Conservation (phyloP, 2,329 filamentous ascomycete species). For the Penicillium sp. region DNA sequence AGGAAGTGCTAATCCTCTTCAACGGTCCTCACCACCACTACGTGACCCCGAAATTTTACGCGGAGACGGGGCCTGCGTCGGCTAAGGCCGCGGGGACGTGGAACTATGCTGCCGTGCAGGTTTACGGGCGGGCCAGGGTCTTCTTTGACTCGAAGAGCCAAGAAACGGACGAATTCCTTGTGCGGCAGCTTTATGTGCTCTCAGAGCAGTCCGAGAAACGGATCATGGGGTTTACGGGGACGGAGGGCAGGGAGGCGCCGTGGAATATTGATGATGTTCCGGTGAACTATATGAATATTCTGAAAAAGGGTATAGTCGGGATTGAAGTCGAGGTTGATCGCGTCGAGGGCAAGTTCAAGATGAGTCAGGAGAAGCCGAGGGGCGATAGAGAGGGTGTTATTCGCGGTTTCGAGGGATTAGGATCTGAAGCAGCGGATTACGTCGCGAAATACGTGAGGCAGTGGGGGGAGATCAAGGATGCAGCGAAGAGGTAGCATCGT, state of each 20-base stretch:
- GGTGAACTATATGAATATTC: slow-evolving; percentile 58
- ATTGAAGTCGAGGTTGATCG: slow-evolving; percentile 62
- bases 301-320: slow-evolving; percentile 65
- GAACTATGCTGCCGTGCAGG: slow-evolving; percentile 71
- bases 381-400: slow-evolving; percentile 63
- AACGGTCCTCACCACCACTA: slow-evolving; percentile 65
- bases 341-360: slow-evolving; percentile 68
- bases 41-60: slow-evolving; percentile 72
- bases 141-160: slow-evolving; percentile 56
- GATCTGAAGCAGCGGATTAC: slow-evolving; percentile 21
- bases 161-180: slow-evolving; percentile 56
- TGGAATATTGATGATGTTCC: slow-evolving; percentile 68
- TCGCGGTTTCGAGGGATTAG: slow-evolving; percentile 57
- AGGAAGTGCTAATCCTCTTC: slow-evolving; percentile 68
- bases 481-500: background rate
- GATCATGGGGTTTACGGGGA: slow-evolving; percentile 62
- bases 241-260: slow-evolving; percentile 51
- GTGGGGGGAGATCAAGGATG: background rate
- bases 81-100: slow-evolving; percentile 73
- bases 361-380: slow-evolving; percentile 64
- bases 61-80: slow-evolving; percentile 64
- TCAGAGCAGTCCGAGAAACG: slow-evolving; percentile 56
- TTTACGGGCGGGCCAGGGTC: slow-evolving; percentile 62
- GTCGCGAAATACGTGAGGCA: background rate
- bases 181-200: slow-evolving; percentile 48